Percentiles rank a stretch among this genome's conserved stretches.
Evolutionary conservation across 2,329 filamentous ascomycete genomes (phyloP).

Genomic region (Akanthomyces lecanii): DNA sequence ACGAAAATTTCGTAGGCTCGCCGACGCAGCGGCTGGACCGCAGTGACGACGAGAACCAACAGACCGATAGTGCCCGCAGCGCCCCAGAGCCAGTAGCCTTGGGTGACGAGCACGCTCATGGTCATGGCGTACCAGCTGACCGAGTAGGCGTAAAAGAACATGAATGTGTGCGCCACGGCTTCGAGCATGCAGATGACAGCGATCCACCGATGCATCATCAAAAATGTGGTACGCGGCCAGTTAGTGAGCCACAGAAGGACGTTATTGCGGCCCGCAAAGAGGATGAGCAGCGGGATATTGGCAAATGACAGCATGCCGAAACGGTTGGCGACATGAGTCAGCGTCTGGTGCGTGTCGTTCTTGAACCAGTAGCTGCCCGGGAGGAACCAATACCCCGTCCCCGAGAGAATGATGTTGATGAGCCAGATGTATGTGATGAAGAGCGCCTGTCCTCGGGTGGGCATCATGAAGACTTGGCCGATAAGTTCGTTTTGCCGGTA

Average conservation of each 20-base stretch:
- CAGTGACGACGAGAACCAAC: slow-evolving; percentile 28
- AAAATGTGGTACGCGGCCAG: slow-evolving; percentile 43
- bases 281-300: slow-evolving; percentile 35
- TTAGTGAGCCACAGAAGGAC: slow-evolving; percentile 41
- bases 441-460: slow-evolving; percentile 35
- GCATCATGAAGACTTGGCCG: slow-evolving; percentile 22
- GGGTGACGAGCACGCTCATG: slow-evolving; percentile 11
- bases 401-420: slow-evolving; percentile 32
- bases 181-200: slow-evolving; percentile 39
- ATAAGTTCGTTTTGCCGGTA: slow-evolving; percentile 19
- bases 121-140: slow-evolving; percentile 14
- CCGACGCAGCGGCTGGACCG: slow-evolving; percentile 33
- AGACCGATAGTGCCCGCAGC: slow-evolving; percentile 34
- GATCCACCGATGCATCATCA: slow-evolving; percentile 46
- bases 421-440: slow-evolving; percentile 34
- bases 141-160: slow-evolving; percentile 32
- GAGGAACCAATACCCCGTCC: slow-evolving; percentile 24
- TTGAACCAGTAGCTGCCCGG: slow-evolving; percentile 28
- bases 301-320: slow-evolving; percentile 36
- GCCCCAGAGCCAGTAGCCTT: slow-evolving; percentile 38
- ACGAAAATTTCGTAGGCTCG: slow-evolving; percentile 41
- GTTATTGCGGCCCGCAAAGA: slow-evolving; percentile 42
- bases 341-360: slow-evolving; percentile 24
- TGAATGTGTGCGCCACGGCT: slow-evolving; percentile 38
- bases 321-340: slow-evolving; percentile 33